phyloP scores from a whole-genome alignment of 1,284 basidiomycete species.

The Phaffia rhodozyma region DNA sequence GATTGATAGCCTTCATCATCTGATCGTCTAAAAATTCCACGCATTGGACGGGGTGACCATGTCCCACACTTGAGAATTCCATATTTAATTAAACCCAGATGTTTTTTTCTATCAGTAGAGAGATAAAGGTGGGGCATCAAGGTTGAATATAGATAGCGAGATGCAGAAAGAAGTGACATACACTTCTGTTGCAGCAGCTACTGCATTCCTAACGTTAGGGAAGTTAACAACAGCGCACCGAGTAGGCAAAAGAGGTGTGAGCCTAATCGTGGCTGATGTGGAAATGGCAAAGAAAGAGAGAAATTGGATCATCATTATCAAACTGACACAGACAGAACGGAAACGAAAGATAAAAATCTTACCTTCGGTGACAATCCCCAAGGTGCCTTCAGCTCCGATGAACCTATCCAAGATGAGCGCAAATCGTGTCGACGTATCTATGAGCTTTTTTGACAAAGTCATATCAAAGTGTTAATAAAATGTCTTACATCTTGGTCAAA shows the following conservation, averaged over 20 bases:
- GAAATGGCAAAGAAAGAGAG: neutral
- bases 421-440: conserved; percentile 44
- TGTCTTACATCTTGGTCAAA: conserved; percentile 21
- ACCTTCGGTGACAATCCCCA: conserved; percentile 88
- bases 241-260: conserved; percentile 69
- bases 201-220: conserved; percentile 42
- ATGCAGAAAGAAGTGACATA: conserved; percentile 23
- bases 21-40: conserved; percentile 49
- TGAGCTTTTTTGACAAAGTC: neutral
- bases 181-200: conserved; percentile 49
- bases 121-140: too few species aligned
- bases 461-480: neutral
- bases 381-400: conserved; percentile 85
- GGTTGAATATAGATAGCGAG: too few species aligned
- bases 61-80: conserved; percentile 42
- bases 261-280: conserved; percentile 54
- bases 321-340: neutral
- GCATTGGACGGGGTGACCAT: conserved; percentile 37
- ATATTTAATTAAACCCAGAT: neutral
- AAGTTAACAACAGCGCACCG: conserved; percentile 42
- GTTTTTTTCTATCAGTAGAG: too few species aligned
- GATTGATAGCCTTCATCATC: conserved; percentile 59
- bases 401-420: conserved; percentile 85
- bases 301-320: conserved; percentile 5
- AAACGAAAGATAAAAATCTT: conserved; percentile 11